Evolutionary conservation across 441 rosid genomes (phyloP).

Genomic region (Omphalea diandra): DNA sequence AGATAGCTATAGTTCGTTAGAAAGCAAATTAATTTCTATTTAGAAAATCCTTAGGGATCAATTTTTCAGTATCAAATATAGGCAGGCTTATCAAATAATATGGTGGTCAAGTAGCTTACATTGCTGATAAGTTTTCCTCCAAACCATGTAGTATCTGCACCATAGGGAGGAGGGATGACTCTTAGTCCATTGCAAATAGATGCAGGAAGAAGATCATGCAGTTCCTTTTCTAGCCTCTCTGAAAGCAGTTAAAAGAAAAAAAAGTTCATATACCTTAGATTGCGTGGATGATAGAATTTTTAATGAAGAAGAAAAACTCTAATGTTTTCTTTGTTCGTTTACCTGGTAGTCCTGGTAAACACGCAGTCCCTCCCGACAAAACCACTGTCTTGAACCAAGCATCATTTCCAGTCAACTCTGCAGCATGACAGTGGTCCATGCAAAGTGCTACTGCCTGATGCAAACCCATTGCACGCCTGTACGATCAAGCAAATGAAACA

Average conservation of each 20-base stretch:
- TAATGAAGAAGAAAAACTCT: no score
- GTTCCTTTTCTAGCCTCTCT: constrained; percentile 87
- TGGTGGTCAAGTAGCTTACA: constrained; percentile 44
- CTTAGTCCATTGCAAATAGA: constrained; percentile 52
- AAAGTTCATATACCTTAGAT: background rate
- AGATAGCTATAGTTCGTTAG: background rate
- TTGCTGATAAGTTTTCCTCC: constrained; percentile 86
- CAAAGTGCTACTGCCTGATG: constrained; percentile 90
- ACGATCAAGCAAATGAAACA: constrained; percentile 11
- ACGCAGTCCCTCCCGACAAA: constrained; percentile 73
- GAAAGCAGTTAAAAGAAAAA: constrained; percentile 28
- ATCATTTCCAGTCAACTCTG: constrained; percentile 58
- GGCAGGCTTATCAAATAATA: background rate
- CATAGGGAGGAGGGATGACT: constrained; percentile 67
- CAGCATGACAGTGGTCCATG: constrained; percentile 84
- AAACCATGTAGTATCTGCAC: constrained; percentile 79
- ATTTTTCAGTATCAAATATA: background rate
- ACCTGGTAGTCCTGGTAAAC: constrained; percentile 93
- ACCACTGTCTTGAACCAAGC: constrained; percentile 91
- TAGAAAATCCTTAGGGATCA: no score
- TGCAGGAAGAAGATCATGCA: constrained; percentile 52
- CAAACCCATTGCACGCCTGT: constrained; percentile 85
- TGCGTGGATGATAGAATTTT: background rate
- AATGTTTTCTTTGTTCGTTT: background rate
- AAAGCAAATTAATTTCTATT: background rate